phyloP scores from a whole-genome alignment of 768 basidiomycete genomes.

The Astraeus odoratus region DNA sequence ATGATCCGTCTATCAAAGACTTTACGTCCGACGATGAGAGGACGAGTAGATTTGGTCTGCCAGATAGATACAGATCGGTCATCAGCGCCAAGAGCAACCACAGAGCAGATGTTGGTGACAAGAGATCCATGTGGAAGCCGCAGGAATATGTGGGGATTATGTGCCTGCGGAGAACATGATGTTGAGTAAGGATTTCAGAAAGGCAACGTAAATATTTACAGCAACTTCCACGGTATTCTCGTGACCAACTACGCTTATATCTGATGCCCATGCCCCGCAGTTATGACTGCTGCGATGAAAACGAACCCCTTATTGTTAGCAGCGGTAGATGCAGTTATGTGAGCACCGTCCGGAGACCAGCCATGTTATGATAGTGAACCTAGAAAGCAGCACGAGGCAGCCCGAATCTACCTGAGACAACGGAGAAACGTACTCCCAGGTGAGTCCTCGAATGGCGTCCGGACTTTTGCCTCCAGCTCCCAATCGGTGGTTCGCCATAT shows the following conservation, averaged over 20 bases:
- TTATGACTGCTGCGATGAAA: slow-evolving; percentile 95
- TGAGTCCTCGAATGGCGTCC: slow-evolving; percentile 87
- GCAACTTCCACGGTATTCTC: slow-evolving; percentile 96
- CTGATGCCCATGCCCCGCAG: slow-evolving; percentile 84
- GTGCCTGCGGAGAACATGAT: slow-evolving; percentile 55
- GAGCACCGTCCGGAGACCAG: slow-evolving; percentile 99
- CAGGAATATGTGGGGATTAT: slow-evolving; percentile 93
- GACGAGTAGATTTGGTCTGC: slow-evolving; percentile 89
- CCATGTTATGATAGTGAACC: slow-evolving; percentile 33
- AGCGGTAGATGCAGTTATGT: slow-evolving; percentile 95
- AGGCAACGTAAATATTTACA: slow-evolving; percentile 37
- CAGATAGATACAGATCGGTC: slow-evolving; percentile 93
- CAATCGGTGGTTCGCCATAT: slow-evolving; percentile 96
- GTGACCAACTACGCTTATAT: slow-evolving; percentile 93
- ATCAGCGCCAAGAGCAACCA: slow-evolving; percentile 90
- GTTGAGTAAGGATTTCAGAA: slow-evolving; percentile 4
- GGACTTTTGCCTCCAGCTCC: slow-evolving; percentile 76
- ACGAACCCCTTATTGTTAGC: slow-evolving; percentile 95
- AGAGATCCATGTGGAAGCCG: slow-evolving; percentile 62
- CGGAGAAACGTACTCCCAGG: slow-evolving; percentile 94
- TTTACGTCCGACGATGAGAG: slow-evolving; percentile 88
- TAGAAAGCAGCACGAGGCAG: background rate
- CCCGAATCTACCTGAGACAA: slow-evolving; percentile 59
- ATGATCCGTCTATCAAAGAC: slow-evolving; percentile 93
- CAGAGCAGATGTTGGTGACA: slow-evolving; percentile 80